These are phyloP conservation scores for Anisogramma anomala DNA, from an alignment of 2,329 filamentous ascomycete genomes.

Conservation along the genomic window DNA sequence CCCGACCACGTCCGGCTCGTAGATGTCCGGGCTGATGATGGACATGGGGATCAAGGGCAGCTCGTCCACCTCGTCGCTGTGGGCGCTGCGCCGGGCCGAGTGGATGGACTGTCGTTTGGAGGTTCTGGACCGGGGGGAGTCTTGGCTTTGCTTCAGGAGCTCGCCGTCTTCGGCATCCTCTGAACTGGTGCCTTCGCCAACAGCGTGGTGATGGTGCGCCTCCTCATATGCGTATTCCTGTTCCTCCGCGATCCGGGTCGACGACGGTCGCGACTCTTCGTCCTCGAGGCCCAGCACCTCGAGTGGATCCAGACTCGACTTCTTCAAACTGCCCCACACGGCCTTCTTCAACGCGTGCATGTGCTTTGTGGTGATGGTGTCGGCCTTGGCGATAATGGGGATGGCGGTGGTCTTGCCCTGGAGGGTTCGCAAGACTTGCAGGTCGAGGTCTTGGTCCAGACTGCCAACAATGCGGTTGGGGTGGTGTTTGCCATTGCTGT, in stretches of 20 bases:
- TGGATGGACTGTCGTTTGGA: conserved; percentile 36
- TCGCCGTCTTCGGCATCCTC: conserved; percentile 22
- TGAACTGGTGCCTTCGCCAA: conserved; percentile 21
- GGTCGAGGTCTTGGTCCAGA: conserved; percentile 77
- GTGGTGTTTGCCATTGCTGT: conserved; percentile 37
- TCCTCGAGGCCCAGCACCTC: conserved; percentile 77
- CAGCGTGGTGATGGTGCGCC: conserved; percentile 20
- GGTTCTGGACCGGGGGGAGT: conserved; percentile 25
- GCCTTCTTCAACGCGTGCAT: conserved; percentile 86
- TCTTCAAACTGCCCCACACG: conserved; percentile 80
- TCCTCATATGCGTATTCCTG: conserved; percentile 33
- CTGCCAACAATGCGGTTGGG: conserved; percentile 45
- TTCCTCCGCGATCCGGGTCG: conserved; percentile 44
- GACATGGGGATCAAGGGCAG: conserved; percentile 74
- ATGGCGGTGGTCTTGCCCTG: conserved; percentile 93
- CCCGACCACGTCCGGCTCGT: conserved; percentile 68
- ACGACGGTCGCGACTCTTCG: conserved; percentile 41
- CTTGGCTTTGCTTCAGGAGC: conserved; percentile 26
- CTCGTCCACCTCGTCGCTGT: conserved; percentile 35
- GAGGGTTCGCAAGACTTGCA: conserved; percentile 78
- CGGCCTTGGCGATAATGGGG: conserved; percentile 90
- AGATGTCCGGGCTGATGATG: conserved; percentile 85
- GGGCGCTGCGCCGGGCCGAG: conserved; percentile 35
- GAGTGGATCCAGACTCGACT: conserved; percentile 75
- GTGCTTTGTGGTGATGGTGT: conserved; percentile 89